phyloP scores from a whole-genome alignment of 2,329 filamentous ascomycete genomes.

The Emmonsia crescens region DNA sequence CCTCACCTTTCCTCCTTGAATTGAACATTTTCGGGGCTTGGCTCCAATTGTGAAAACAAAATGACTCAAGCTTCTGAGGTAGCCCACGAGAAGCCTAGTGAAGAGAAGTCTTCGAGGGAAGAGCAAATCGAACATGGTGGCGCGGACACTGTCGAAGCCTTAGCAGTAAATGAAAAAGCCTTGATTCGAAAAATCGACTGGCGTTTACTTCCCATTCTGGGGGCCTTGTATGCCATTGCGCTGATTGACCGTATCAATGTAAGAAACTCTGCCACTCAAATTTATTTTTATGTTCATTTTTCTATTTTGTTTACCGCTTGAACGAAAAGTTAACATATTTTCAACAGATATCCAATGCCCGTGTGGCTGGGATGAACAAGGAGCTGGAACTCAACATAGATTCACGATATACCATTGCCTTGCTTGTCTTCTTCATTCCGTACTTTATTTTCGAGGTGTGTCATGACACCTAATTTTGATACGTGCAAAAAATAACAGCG shows the following conservation, averaged over 20 bases:
- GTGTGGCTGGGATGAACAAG: conserved; percentile 49
- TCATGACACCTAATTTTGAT: neutral
- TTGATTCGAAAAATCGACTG: conserved; percentile 47
- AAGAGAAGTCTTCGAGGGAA: neutral
- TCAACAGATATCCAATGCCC: conserved; percentile 43
- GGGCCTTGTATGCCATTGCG: conserved; percentile 60
- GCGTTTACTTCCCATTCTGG: conserved; percentile 51
- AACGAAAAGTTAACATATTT: neutral
- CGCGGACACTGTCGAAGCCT: conserved; percentile 1
- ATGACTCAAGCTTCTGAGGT: neutral
- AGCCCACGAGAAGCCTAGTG: neutral
- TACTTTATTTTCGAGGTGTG: conserved; percentile 56
- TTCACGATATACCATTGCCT: conserved; percentile 43
- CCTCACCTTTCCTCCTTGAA: neutral
- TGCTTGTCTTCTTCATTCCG: conserved; percentile 62
- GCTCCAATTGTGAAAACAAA: neutral
- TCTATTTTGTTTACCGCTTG: neutral
- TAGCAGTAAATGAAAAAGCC: conserved; percentile 21
- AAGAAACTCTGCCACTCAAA: neutral
- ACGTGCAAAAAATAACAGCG: neutral
- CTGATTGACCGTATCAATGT: conserved; percentile 73
- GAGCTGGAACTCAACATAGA: conserved; percentile 20
- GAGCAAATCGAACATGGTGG: conserved; percentile 2
- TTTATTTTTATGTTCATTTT: neutral
- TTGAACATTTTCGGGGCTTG: neutral